Evolutionary conservation across 2,329 filamentous ascomycete species (phyloP), one percentile per base, ranked within the genome.

Genomic region (Sporothrix humicola): DNA sequence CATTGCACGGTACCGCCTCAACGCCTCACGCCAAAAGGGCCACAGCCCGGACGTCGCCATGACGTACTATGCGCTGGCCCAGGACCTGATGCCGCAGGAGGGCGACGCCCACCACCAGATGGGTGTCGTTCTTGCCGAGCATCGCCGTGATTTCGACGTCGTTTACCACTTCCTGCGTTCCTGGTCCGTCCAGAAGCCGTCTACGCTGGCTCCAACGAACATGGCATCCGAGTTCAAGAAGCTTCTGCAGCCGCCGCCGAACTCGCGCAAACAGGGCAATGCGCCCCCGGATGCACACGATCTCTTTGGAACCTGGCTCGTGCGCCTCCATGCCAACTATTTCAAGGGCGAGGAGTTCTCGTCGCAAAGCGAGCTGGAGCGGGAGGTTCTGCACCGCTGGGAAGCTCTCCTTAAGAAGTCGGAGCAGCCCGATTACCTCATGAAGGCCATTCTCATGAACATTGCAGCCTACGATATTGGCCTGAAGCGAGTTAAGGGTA

Each of bases 161-260:
- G 91, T 97, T 44, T 98, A 98, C 81, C 91, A 97, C 81, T 89
- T 98, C 56, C 96, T 97, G 80, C 91, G 95, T 76, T 91, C 95
- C 17, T 87, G 96, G 77, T 90, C 91, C 9, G 91, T 93, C 46
- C 86, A 90, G 71, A 86, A 91, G 56, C 93, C 94, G 4, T 91
- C 96, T 79, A 91, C 92, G 0, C 88, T 91, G 63, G 94, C 94
- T 2, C 86, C 87, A 73, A 84, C 85, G 20, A 98, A 98, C 79
- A 85, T 99, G 68, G 91, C 93, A 78, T 86, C 91, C 72, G 93
- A 96, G 80, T 95, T 97, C 80, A 88, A 85, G 76, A 82, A 85
- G 13, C 82, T 88, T n/a, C 80, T 84, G 59, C 82, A 82, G 73
- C 79, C 82, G 2, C 78, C 79, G 74, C 48, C 65, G 9, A 58